Evolutionary conservation across 2,329 filamentous ascomycete species (phyloP).

Genomic region (Paraconiothyrium brasiliense): DNA sequence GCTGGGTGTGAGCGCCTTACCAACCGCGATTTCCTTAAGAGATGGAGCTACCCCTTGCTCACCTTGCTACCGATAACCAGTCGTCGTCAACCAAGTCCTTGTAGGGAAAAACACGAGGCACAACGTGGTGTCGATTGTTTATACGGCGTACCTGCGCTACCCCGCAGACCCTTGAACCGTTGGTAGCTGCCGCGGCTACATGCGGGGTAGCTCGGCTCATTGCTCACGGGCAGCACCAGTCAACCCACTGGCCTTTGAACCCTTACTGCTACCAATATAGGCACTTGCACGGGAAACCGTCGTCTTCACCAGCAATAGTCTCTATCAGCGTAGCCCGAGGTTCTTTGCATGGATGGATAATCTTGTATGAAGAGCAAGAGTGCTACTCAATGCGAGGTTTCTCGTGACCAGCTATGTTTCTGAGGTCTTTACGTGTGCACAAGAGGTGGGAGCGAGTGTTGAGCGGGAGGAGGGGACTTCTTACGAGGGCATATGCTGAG

Average conservation of each 20-base stretch:
- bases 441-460: conserved; percentile 23
- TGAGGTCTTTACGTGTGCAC: conserved; percentile 29
- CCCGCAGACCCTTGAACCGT: neutral
- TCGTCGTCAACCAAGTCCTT: neutral
- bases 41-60: too few relatives aligned
- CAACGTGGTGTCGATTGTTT: neutral
- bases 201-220: conserved; percentile 6
- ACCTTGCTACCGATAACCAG: too few relatives aligned
- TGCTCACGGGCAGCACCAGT: too few relatives aligned
- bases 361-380: neutral
- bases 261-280: neutral
- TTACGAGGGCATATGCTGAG: conserved; percentile 43
- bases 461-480: conserved; percentile 25
- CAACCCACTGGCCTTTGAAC: neutral
- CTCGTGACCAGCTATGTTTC: conserved; percentile 35
- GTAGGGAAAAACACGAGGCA: neutral
- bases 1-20: too few relatives aligned
- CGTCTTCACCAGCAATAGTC: neutral
- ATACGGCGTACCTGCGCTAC: conserved; percentile 4
- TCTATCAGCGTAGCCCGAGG: neutral
- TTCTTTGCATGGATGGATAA: neutral
- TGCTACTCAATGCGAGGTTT: neutral
- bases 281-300: neutral
- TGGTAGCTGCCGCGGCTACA: conserved; percentile 1
- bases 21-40: too few relatives aligned